Conservation (phyloP, 495 filamentous ascomycete species). For the Penicillium bialowiezense region DNA sequence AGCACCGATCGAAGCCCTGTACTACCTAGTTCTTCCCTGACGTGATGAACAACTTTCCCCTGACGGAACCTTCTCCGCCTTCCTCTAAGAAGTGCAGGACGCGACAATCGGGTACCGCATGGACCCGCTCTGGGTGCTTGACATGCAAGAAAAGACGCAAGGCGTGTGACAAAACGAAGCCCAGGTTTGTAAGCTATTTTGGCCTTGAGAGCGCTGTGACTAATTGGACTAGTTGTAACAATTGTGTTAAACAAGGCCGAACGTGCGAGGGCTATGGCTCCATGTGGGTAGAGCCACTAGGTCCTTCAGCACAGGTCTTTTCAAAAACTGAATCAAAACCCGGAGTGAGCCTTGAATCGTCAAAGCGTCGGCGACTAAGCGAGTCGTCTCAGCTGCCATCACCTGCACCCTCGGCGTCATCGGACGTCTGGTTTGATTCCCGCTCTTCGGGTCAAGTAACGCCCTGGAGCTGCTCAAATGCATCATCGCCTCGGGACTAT, state of each 20-base stretch:
- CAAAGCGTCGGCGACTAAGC: constrained; percentile 29
- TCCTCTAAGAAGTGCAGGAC: constrained; percentile 23
- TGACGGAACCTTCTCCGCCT: constrained; percentile 10
- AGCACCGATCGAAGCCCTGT: not conserved
- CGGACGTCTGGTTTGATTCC: constrained; percentile 13
- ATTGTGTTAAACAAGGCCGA: constrained; percentile 38
- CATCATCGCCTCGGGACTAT: constrained; percentile 8
- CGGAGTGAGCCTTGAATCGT: not conserved
- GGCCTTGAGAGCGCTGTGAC: not conserved
- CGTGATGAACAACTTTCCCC: constrained; percentile 14
- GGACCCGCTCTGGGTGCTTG: constrained; percentile 44
- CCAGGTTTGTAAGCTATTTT: constrained; percentile 25
- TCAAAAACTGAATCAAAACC: constrained; percentile 4
- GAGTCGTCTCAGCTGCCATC: constrained; percentile 13
- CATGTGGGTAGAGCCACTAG: constrained; percentile 41
- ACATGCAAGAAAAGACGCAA: constrained; percentile 46
- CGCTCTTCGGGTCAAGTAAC: constrained; percentile 8
- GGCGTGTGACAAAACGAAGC: constrained; percentile 44
- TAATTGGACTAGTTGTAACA: constrained; percentile 31
- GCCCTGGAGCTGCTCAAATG: constrained; percentile 7
- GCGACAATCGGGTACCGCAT: constrained; percentile 35
- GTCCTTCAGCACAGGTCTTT: constrained; percentile 34
- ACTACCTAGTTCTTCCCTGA: not conserved
- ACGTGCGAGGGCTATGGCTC: constrained; percentile 44
- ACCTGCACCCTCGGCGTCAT: constrained; percentile 16